These are phyloP conservation scores for Mallotus repandus DNA, from an alignment of 441 rosid species.

Conservation along the genomic window DNA sequence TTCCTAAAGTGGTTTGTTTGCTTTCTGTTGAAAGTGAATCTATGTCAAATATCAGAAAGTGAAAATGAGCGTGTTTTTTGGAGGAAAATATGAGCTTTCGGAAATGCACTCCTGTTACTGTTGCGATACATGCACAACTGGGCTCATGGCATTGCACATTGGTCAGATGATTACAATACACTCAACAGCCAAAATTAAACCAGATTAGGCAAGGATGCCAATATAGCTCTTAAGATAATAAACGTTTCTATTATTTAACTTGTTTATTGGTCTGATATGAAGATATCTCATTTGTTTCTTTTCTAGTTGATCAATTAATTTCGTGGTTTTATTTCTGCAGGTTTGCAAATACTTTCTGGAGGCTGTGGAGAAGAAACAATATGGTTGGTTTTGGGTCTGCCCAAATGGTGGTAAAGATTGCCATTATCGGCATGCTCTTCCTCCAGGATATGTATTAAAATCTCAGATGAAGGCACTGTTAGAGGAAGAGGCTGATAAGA, in stretches of 20 bases:
- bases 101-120: no score
- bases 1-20: no score
- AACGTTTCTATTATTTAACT: no score
- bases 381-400: slow-evolving; percentile 97
- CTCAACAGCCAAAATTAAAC: background rate
- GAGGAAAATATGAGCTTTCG: no score
- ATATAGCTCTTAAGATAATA: background rate
- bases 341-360: slow-evolving; percentile 96
- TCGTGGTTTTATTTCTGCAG: slow-evolving; percentile 30
- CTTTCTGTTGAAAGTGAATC: background rate
- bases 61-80: no score
- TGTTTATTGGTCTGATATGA: background rate
- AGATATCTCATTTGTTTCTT: background rate
- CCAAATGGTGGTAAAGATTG: slow-evolving; percentile 86
- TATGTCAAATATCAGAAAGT: no score
- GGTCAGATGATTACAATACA: background rate
- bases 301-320: background rate
- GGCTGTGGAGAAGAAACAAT: slow-evolving; percentile 83
- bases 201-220: background rate
- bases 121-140: background rate
- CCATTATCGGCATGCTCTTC: slow-evolving; percentile 96
- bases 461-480: slow-evolving; percentile 97
- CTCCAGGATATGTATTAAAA: slow-evolving; percentile 85
- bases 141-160: background rate
- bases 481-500: slow-evolving; percentile 77